phyloP scores from a whole-genome alignment of 306 rosid genomes.

The Ceratonia siliqua region DNA sequence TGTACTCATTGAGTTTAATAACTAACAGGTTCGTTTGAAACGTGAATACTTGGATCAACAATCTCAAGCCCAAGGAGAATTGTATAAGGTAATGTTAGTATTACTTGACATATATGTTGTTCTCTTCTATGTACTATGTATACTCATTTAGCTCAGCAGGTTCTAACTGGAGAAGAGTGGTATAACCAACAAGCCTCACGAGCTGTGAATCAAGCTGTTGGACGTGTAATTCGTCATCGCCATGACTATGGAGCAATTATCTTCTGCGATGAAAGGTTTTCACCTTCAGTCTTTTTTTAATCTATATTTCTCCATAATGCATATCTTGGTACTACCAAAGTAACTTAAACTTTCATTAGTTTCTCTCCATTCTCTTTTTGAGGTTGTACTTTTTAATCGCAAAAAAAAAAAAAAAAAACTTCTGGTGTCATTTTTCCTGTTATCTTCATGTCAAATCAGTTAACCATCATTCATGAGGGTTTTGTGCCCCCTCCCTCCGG shows the following conservation, averaged over 20 bases:
- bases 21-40: constrained; percentile 82
- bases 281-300: constrained; percentile 19
- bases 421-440: no score
- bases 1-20: constrained; percentile 33
- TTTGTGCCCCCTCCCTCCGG: no score
- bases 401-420: background rate
- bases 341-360: background rate
- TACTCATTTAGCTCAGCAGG: constrained; percentile 40
- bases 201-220: constrained; percentile 97
- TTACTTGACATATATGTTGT: constrained; percentile 26
- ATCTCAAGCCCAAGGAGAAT: constrained; percentile 48
- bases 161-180: constrained; percentile 90
- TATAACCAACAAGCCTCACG: constrained; percentile 93
- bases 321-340: constrained; percentile 20
- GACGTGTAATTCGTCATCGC: constrained; percentile 97
- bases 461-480: no score
- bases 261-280: constrained; percentile 89
- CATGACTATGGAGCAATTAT: constrained; percentile 96
- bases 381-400: background rate
- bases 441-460: no score
- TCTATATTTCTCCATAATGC: constrained; percentile 25
- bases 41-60: constrained; percentile 82
- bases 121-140: background rate
- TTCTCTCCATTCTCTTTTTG: background rate
- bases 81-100: constrained; percentile 50